Conservation (phyloP, 495 filamentous ascomycete genomes). For the Penicillium dipodomyicola region DNA sequence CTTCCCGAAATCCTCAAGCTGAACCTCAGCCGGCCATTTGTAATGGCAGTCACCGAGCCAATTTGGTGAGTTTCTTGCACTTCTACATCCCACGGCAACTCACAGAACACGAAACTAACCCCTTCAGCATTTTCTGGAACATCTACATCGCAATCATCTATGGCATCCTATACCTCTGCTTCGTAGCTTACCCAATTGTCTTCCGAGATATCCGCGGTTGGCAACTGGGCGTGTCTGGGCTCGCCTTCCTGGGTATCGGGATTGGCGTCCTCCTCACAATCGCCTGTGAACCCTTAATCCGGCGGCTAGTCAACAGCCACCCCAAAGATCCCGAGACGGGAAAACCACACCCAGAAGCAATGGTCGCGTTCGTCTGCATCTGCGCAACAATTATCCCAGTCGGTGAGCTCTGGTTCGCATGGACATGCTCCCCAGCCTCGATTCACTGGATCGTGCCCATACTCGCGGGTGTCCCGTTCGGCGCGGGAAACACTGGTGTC, state of each 20-base stretch:
- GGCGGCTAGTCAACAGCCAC: conserved; percentile 69
- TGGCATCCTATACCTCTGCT: conserved; percentile 80
- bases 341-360: conserved; percentile 67
- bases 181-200: conserved; percentile 77
- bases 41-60: conserved; percentile 76
- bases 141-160: conserved; percentile 64
- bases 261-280: conserved; percentile 68
- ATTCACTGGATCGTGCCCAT: conserved; percentile 77
- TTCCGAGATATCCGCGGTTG: conserved; percentile 72
- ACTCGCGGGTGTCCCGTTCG: conserved; percentile 74
- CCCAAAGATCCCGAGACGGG: conserved; percentile 66
- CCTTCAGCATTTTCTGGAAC: conserved; percentile 68
- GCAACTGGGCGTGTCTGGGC: conserved; percentile 63
- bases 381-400: conserved; percentile 65
- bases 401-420: conserved; percentile 75
- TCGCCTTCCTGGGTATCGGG: conserved; percentile 75
- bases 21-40: conserved; percentile 73
- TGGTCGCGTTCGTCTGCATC: conserved; percentile 67
- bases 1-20: conserved; percentile 58
- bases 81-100: neutral
- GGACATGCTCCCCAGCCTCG: conserved; percentile 69
- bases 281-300: conserved; percentile 64
- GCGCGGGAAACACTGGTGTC: conserved; percentile 68
- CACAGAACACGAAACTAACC: neutral
- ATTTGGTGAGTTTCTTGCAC: conserved; percentile 56